Conservation (phyloP, 2,329 filamentous ascomycete species). For the Hypoxylon sp. region DNA sequence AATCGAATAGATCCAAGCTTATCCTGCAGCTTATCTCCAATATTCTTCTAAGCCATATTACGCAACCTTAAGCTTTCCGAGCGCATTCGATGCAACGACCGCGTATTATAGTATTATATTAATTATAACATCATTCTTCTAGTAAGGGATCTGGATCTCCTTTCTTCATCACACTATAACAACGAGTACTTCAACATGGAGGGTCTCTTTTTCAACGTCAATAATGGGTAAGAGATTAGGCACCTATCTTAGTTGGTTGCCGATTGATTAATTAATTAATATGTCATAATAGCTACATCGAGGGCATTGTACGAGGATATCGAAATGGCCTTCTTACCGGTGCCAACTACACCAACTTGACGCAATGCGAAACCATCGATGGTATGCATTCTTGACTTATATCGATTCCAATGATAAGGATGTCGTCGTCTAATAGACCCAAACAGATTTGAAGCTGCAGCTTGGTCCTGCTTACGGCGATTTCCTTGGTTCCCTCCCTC, state of each 20-base stretch:
- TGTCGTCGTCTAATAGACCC: slow-evolving; percentile 13
- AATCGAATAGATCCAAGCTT: neutral
- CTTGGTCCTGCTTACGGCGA: slow-evolving; percentile 97
- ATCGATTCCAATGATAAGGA: slow-evolving; percentile 1
- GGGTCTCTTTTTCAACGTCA: slow-evolving; percentile 92
- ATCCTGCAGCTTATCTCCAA: slow-evolving; percentile 5
- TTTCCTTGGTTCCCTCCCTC: slow-evolving; percentile 90
- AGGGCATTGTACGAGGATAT: slow-evolving; percentile 97
- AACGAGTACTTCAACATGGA: slow-evolving; percentile 69
- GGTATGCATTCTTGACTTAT: slow-evolving; percentile 61
- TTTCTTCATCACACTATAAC: slow-evolving; percentile 28
- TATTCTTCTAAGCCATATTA: slow-evolving; percentile 17
- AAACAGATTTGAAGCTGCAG: slow-evolving; percentile 92
- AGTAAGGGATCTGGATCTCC: too few relatives aligned
- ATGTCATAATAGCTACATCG: slow-evolving; percentile 81
- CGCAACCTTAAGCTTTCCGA: slow-evolving; percentile 30
- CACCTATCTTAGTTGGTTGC: too few relatives aligned
- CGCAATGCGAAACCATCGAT: slow-evolving; percentile 97
- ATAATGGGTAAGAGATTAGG: slow-evolving; percentile 82
- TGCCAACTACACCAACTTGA: slow-evolving; percentile 93
- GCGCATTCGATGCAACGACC: slow-evolving; percentile 32
- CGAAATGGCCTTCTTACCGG: slow-evolving; percentile 90
- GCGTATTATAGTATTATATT: too few relatives aligned
- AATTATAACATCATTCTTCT: too few relatives aligned
- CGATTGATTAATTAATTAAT: too few relatives aligned